These are phyloP conservation scores for Fusarium liriodendri DNA, from an alignment of 2,329 filamentous ascomycete species.

Conservation along the genomic window DNA sequence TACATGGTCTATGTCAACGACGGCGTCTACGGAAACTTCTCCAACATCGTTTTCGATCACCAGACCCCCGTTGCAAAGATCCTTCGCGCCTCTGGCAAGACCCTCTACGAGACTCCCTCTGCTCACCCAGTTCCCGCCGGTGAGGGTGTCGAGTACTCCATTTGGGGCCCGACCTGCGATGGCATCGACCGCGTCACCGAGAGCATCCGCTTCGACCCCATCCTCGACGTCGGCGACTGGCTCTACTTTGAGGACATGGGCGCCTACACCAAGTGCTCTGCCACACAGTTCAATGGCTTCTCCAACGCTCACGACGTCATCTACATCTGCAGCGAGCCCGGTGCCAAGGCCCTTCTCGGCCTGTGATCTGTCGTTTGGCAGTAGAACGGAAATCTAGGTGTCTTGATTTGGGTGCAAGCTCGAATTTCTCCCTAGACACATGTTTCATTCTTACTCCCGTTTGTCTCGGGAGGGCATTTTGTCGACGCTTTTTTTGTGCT, in stretches of 20 bases:
- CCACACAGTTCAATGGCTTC: conserved; percentile 98
- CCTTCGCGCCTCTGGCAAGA: conserved; percentile 70
- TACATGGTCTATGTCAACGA: conserved; percentile 99
- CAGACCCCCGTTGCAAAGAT: conserved; percentile 90
- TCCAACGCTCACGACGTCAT: conserved; percentile 91
- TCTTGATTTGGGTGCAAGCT: not conserved
- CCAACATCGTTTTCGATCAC: conserved; percentile 99
- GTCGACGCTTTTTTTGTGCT: conserved; percentile 16
- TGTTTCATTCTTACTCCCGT: conserved; percentile 34
- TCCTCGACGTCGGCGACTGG: conserved; percentile 95
- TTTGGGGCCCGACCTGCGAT: conserved; percentile 98
- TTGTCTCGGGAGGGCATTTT: conserved; percentile 22
- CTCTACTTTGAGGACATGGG: conserved; percentile 99
- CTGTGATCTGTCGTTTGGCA: conserved; percentile 21
- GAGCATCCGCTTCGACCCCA: conserved; percentile 79
- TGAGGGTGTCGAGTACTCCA: conserved; percentile 82
- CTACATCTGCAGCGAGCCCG: conserved; percentile 94
- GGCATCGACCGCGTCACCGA: conserved; percentile 95
- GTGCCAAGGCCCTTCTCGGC: conserved; percentile 77
- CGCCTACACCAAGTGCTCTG: conserved; percentile 97
- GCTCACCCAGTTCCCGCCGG: conserved; percentile 59
- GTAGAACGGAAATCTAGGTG: not conserved
- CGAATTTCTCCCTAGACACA: not conserved
- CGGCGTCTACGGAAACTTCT: conserved; percentile 98
- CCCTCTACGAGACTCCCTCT: conserved; percentile 67